A percentile compares a stretch with the other conserved stretches of the same genome.
These are phyloP conservation scores for Metschnikowia lunata DNA, from an alignment of 805 yeast species.

Conservation along the genomic window DNA sequence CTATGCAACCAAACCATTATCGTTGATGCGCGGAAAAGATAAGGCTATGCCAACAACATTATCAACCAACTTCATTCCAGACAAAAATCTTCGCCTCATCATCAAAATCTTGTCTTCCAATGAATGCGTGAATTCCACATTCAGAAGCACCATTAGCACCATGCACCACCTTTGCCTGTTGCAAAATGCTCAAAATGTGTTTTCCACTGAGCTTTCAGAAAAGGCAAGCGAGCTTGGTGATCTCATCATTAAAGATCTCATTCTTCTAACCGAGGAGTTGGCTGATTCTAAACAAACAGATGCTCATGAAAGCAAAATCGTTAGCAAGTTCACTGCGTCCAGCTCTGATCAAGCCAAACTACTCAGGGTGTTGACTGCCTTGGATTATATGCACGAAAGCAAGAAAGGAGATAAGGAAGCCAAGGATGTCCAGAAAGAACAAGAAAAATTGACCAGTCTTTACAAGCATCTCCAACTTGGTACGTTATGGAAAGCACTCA, in stretches of 20 bases:
- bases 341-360: slow-evolving; percentile 86
- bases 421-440: slow-evolving; percentile 21
- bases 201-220: slow-evolving; percentile 62
- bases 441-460: slow-evolving; percentile 51
- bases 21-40: slow-evolving; percentile 33
- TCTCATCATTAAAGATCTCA: slow-evolving; percentile 51
- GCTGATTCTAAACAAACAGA: slow-evolving; percentile 18
- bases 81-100: slow-evolving; percentile 54
- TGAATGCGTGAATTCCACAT: slow-evolving; percentile 80
- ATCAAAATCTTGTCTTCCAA: slow-evolving; percentile 69
- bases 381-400: slow-evolving; percentile 71
- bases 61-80: slow-evolving; percentile 43
- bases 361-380: slow-evolving; percentile 79
- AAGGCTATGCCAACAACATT: slow-evolving; percentile 42
- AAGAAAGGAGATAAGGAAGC: slow-evolving; percentile 18
- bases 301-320: slow-evolving; percentile 43
- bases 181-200: slow-evolving; percentile 55
- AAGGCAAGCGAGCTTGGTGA: slow-evolving; percentile 60
- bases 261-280: slow-evolving; percentile 45
- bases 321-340: slow-evolving; percentile 69
- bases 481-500: slow-evolving; percentile 77
- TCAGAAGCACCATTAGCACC: slow-evolving; percentile 75
- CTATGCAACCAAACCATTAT: slow-evolving; percentile 70
- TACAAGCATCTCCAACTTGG: slow-evolving; percentile 70
- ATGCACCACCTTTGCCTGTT: slow-evolving; percentile 71